Evolutionary conservation across 768 basidiomycete species (phyloP).

Genomic region (Mycena pura): DNA sequence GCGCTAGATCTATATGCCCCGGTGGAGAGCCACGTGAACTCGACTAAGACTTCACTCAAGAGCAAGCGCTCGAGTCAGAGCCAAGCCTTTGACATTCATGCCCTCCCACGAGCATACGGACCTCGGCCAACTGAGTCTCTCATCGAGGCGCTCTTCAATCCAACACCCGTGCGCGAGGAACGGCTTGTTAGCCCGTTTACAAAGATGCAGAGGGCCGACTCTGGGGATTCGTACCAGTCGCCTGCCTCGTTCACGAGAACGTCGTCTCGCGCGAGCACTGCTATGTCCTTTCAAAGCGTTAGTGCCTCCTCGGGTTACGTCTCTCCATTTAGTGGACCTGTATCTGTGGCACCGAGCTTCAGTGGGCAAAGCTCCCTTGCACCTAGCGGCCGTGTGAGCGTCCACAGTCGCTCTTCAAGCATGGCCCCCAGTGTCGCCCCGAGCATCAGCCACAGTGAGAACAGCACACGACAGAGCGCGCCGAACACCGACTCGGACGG

Average conservation of each 20-base stretch:
- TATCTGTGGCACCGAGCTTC: background rate
- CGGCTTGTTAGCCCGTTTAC: slow-evolving; percentile 51
- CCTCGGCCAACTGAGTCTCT: slow-evolving; percentile 73
- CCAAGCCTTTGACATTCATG: slow-evolving; percentile 43
- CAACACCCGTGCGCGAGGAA: slow-evolving; percentile 54
- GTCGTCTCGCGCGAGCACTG: slow-evolving; percentile 15
- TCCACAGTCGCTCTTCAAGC: slow-evolving; percentile 10
- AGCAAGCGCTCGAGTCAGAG: slow-evolving; percentile 6
- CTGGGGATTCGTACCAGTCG: slow-evolving; percentile 1
- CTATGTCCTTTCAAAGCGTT: slow-evolving; percentile 7
- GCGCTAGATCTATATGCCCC: slow-evolving; percentile 52
- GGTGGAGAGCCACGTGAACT: background rate
- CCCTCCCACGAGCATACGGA: slow-evolving; percentile 61
- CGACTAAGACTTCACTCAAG: slow-evolving; percentile 6
- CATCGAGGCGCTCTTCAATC: slow-evolving; percentile 84
- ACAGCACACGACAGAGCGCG: too few relatives aligned
- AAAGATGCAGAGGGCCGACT: slow-evolving; percentile 12
- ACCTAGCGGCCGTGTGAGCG: background rate
- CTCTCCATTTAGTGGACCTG: background rate
- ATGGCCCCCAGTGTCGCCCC: slow-evolving; percentile 1
- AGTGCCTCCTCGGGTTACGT: background rate
- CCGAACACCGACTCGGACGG: background rate
- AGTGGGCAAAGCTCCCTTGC: slow-evolving; percentile 11
- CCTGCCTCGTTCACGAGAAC: background rate
- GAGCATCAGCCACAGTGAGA: background rate